Base-by-base conservation (phyloP, 2,329 filamentous ascomycete genomes). In the Colletotrichum sp. region DNA sequence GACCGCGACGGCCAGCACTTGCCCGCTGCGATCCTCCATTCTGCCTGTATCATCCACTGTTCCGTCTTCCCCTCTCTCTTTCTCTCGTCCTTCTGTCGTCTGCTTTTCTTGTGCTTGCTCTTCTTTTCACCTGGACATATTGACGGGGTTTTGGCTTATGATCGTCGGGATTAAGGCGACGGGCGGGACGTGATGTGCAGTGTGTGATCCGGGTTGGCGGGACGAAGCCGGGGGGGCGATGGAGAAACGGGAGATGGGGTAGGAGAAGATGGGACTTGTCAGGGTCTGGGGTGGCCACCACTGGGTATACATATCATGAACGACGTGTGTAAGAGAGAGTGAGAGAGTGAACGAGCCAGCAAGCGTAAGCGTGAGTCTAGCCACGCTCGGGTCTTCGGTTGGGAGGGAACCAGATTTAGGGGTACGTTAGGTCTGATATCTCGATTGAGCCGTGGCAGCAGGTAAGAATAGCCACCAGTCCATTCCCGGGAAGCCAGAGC, bases 1-100 rank as follows among this genome's bases (percentile, higher is more conserved):
- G 67, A 79, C 79, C 24, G 76, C 76, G 64, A 83, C 78, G 7
- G 76, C 82, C 63, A 77, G 61, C 61, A 84, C 76, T 72, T 83
- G 71, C 38, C 77, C 72, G 24, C 80, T 80, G 21, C 79, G 78
- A 68, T 79, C 78, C 43, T 78, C 76, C 69, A 72, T 71, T 8
- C 58, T 74, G 12, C 21, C 67, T 61, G 64, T 64, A 16, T 30
- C 71, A 75, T 75, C 66, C 71, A 58, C 71, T 7, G 36, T 24
- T 60, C 26, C 21, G 30, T 66, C 61, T n/a, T 36, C 28, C 52
- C 26, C 21, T 34, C 43, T 16, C 36, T 55, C 38, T 32, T 21
- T 67, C 66, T 68, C 24, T 26, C 36, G 48, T 18, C 15, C 34
- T 2, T 28, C n/a, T 43, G 16, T 68, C 66, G 21, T 38, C 58